Percentiles rank a stretch among this genome's conserved stretches.
Evolutionary conservation across 768 basidiomycete species (phyloP).

Genomic region (Sarcodon aspratus): DNA sequence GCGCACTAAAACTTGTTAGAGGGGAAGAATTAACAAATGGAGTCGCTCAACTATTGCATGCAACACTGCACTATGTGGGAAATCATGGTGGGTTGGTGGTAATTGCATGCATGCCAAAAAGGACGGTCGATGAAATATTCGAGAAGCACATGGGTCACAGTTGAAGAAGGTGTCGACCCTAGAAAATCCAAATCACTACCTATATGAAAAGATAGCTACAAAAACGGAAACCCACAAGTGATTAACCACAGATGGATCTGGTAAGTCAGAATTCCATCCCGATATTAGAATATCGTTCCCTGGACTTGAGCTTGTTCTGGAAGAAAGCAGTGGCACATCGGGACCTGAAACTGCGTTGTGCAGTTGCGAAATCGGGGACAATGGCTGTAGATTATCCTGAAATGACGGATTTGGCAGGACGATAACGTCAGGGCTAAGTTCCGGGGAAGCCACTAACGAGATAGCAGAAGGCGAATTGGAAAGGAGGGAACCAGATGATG

Average conservation of each 20-base stretch:
- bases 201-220: not conserved
- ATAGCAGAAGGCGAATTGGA: not conserved
- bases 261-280: slow-evolving; percentile 82
- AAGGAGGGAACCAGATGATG: slow-evolving; percentile 24
- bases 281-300: slow-evolving; percentile 59
- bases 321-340: slow-evolving; percentile 27
- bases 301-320: slow-evolving; percentile 32
- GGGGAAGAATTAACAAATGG: slow-evolving; percentile 2
- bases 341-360: slow-evolving; percentile 20
- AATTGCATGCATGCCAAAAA: slow-evolving; percentile 74
- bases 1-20: slow-evolving; percentile 45
- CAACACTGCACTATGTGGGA: slow-evolving; percentile 82
- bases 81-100: slow-evolving; percentile 69
- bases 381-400: slow-evolving; percentile 11
- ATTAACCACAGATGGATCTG: slow-evolving; percentile 58
- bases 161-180: slow-evolving; percentile 85
- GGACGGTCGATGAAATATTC: slow-evolving; percentile 71
- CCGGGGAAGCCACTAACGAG: not conserved
- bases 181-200: slow-evolving; percentile 1
- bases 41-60: slow-evolving; percentile 68
- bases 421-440: slow-evolving; percentile 12
- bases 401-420: slow-evolving; percentile 16
- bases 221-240: slow-evolving; percentile 50
- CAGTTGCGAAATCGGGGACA: slow-evolving; percentile 5
- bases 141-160: slow-evolving; percentile 78